Conservation (phyloP, 148 eudicot species). For the Silene uniflora region DNA sequence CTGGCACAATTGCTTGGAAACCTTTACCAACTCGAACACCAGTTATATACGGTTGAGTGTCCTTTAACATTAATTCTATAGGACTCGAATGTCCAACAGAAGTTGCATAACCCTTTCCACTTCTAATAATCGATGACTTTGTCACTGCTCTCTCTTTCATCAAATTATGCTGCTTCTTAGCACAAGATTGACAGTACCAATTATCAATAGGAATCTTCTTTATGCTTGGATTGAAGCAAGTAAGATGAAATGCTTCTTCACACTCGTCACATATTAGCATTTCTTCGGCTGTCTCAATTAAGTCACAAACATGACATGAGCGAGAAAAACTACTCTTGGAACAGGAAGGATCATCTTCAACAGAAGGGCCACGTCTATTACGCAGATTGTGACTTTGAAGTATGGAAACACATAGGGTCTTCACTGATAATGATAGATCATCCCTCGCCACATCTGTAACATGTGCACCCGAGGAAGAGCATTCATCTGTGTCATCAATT, state of each 20-base stretch:
- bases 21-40: constrained; percentile 73
- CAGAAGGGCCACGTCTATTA: constrained; percentile 19
- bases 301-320: constrained; percentile 58
- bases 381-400: constrained; percentile 53
- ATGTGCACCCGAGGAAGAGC: constrained; percentile 74
- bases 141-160: constrained; percentile 39
- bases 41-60: constrained; percentile 43
- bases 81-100: constrained; percentile 44
- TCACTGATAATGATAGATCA: constrained; percentile 45
- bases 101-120: constrained; percentile 32
- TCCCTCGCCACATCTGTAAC: constrained; percentile 36
- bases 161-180: constrained; percentile 57
- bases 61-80: constrained; percentile 53
- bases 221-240: constrained; percentile 53
- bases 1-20: constrained; percentile 83
- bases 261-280: constrained; percentile 89
- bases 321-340: constrained; percentile 31
- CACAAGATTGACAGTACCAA: constrained; percentile 80
- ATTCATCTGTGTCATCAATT: constrained; percentile 70
- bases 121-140: constrained; percentile 38
- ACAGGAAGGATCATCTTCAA: constrained; percentile 28
- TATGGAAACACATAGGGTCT: constrained; percentile 55
- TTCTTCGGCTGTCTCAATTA: constrained; percentile 34
- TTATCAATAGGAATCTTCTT: constrained; percentile 59
- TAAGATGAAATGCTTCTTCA: constrained; percentile 71